Evolutionary conservation across 805 yeast species (phyloP).

Genomic region (Vanderwaltozyma verrucispora): DNA sequence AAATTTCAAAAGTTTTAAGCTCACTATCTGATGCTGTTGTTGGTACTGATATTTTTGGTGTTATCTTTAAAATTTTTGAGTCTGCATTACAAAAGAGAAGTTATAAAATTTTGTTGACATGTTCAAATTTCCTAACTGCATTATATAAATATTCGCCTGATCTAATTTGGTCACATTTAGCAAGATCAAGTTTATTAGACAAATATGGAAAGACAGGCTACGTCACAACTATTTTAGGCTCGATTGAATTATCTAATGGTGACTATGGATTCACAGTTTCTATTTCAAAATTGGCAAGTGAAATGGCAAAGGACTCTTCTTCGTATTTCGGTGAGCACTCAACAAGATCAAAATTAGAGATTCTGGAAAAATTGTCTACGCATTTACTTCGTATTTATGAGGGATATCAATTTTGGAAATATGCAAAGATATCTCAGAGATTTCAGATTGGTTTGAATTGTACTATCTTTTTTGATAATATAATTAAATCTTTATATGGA

Average conservation of each 20-base stretch:
- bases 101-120: conserved; percentile 34
- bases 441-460: conserved; percentile 49
- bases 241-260: conserved; percentile 62
- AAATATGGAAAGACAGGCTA: conserved; percentile 55
- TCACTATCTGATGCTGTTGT: conserved; percentile 35
- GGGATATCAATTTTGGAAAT: conserved; percentile 63
- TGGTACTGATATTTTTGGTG: conserved; percentile 44
- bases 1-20: conserved; percentile 32
- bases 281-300: conserved; percentile 43
- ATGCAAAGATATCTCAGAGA: conserved; percentile 43
- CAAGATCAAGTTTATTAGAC: conserved; percentile 55
- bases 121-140: conserved; percentile 41
- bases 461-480: conserved; percentile 43
- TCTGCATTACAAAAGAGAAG: conserved; percentile 51
- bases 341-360: conserved; percentile 38
- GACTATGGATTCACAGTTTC: conserved; percentile 54
- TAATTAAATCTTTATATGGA: conserved; percentile 46
- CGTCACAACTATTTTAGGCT: conserved; percentile 50
- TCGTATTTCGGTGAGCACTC: conserved; percentile 24
- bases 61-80: conserved; percentile 58
- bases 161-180: conserved; percentile 71
- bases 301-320: conserved; percentile 43
- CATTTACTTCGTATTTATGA: conserved; percentile 66
- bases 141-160: conserved; percentile 42
- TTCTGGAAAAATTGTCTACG: conserved; percentile 42